Evolutionary conservation across 116 monocot genomes (phyloP), one percentile per base, ranked within the genome.

Genomic region (Iris pallida): DNA sequence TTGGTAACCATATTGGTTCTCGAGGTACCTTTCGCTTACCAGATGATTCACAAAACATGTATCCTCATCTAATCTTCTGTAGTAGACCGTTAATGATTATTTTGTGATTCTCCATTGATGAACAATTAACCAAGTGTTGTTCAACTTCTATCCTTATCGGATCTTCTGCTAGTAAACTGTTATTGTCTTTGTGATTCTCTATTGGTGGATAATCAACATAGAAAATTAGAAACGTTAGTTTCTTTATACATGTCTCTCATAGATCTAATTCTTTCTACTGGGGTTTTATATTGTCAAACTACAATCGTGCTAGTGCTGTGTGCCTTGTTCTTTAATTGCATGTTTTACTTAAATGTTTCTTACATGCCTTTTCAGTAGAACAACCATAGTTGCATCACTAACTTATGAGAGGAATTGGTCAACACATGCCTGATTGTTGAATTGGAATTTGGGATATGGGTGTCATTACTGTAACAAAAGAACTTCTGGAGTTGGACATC

Each of bases 1-100:
- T 6, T 88, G 73, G 82, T 88, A 4, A 88, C 84, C n/a, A 85
- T 79, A 58, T 68, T 88, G 71, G 88, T 88, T 51, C 81, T 88
- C n/a, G 82, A 88, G 88, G 88, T 88, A 81, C 53, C 4, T 44
- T 47, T 63, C 52, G 14, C 10, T 68, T 61, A 41, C 20, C 7
- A 53, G 17, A 42, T 42, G 51, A 71, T n/a, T 20, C 11, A 8
- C 42, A 15, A 47, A 49, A 59, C 30, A 19, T 44, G 10, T 10
- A 59, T 59, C 40, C 59, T 59, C 2, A 19, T 19, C 10, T 57
- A 57, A 30, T 30, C 30, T 3, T 57, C 57, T 57, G 57, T 57
- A 57, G 12, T 7, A 0, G 19, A 19, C 6, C 20, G 12, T 4
- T 4, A 13, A 59, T 12, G 41, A 10, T 59, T 3, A 40, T 20